A percentile compares a stretch with the other conserved stretches of the same genome.
Conservation (phyloP, 495 filamentous ascomycete species). For the Trichoderma reesei region DNA sequence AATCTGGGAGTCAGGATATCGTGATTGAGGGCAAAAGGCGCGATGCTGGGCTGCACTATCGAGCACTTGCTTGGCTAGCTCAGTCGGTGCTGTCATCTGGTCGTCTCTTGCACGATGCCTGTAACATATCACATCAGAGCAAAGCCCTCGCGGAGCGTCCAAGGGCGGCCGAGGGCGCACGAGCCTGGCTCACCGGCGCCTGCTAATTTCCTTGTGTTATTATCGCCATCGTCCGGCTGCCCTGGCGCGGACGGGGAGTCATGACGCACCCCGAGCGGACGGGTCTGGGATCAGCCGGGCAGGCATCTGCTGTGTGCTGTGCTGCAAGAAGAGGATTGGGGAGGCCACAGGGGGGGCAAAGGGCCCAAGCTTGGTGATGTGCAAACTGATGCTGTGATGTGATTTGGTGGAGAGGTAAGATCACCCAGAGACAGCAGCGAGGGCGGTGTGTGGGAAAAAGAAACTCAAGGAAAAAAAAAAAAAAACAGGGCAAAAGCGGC, state of each 20-base stretch:
- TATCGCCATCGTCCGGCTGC: neutral
- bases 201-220: constrained; percentile 4
- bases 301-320: neutral
- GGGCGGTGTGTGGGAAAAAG: too few relatives aligned
- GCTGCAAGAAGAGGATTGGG: too few relatives aligned
- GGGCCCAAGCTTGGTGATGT: too few relatives aligned
- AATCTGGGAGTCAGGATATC: neutral
- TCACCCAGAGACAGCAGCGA: neutral
- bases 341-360: too few relatives aligned
- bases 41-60: neutral
- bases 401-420: neutral
- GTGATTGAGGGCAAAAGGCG: neutral
- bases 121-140: neutral
- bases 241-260: constrained; percentile 1
- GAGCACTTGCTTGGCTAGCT: neutral
- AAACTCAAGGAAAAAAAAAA: neutral
- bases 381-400: too few relatives aligned
- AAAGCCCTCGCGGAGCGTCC: neutral
- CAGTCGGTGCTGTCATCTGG: neutral
- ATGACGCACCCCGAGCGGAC: neutral
- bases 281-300: neutral
- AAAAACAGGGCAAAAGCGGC: neutral
- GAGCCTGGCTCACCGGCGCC: neutral
- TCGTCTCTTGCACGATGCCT: neutral
- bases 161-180: neutral